A percentile compares a stretch with the other conserved stretches of the same genome.
Conservation (phyloP, 2,329 filamentous ascomycete genomes). For the Thelonectria discophora region DNA sequence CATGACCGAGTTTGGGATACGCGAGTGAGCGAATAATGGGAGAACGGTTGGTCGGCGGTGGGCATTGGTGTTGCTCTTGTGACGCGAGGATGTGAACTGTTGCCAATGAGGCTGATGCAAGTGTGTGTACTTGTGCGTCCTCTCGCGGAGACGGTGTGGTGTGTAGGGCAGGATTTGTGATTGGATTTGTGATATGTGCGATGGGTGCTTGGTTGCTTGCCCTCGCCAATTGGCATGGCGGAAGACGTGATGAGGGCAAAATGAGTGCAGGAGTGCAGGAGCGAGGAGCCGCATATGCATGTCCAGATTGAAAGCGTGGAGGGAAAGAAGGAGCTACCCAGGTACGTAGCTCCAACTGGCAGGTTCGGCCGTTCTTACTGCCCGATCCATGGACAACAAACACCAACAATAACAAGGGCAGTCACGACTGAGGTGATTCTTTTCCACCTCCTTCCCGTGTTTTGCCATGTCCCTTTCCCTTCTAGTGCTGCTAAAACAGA, state of each 20-base stretch:
- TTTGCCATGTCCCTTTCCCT: slow-evolving; percentile 3
- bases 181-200: not conserved
- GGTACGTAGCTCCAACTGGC: slow-evolving; percentile 9
- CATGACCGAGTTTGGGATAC: not conserved
- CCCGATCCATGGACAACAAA: slow-evolving; percentile 20
- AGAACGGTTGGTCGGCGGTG: not conserved
- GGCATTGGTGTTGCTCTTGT: slow-evolving; percentile 5
- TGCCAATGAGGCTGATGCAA: slow-evolving; percentile 14
- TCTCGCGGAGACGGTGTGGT: not conserved
- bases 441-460: not conserved
- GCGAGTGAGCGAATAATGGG: not conserved
- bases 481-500: slow-evolving; percentile 16
- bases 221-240: not conserved
- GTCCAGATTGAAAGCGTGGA: slow-evolving; percentile 22
- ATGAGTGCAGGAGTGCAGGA: slow-evolving; percentile 27
- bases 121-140: not conserved
- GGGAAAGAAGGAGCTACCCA: slow-evolving; percentile 7
- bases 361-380: slow-evolving; percentile 1
- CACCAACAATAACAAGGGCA: not conserved
- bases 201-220: not conserved
- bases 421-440: slow-evolving; percentile 7
- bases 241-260: slow-evolving; percentile 24
- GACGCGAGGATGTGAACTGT: slow-evolving; percentile 1
- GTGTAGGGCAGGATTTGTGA: not conserved
- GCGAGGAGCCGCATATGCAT: slow-evolving; percentile 30